Evolutionary conservation across 225 moss, liverwort and hornwort species (phyloP), one percentile per base, ranked within the genome.

Genomic region (Thuidium tamariscinum): DNA sequence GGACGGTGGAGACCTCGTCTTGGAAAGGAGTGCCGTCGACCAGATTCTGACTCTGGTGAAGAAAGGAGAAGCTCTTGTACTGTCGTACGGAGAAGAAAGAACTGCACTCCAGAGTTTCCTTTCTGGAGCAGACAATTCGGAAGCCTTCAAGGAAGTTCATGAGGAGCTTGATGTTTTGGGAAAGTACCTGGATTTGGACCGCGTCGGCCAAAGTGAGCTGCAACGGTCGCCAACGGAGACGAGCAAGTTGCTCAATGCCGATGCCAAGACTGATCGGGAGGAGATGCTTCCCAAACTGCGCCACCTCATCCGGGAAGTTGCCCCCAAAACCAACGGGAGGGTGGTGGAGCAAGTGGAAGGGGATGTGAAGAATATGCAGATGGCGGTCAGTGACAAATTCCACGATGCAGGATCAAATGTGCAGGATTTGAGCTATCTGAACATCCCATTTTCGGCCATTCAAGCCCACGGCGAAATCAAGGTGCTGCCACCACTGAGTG

Each of bases 61-160:
- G 54, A 76, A 76, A 54, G 76, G 9, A 54, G 76, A 76, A 36
- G 76, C 76, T 76, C 76, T 76, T 54, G 76, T 76, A 13, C 21
- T 56, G 4, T 37, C n/a, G 11, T 90, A 85, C 51, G 82, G 37
- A 83, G 82, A 57, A 34, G 51, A 60, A 41, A 42, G 49, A 46
- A 59, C 10, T 23, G 88, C 85, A 30, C 67, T 90, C 39, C 74
- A 26, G 32, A 89, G 49, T 49, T 82, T 87, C 7, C 80, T 92
- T 57, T 55, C 63, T 13, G 78, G 87, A 79, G 79, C 87, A 41
- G 84, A 87, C 55, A 87, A 92, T 62, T 26, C n/a, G 39, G 84
- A 60, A 69, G 88, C 92, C n/a, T 92, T 92, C 85, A 85, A 69
- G 69, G 89, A 90, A 84, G 36, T 90, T 57, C 90, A 87, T 68